Base-by-base conservation (phyloP, 345 rosid genomes). In the Passiflora organensis region DNA sequence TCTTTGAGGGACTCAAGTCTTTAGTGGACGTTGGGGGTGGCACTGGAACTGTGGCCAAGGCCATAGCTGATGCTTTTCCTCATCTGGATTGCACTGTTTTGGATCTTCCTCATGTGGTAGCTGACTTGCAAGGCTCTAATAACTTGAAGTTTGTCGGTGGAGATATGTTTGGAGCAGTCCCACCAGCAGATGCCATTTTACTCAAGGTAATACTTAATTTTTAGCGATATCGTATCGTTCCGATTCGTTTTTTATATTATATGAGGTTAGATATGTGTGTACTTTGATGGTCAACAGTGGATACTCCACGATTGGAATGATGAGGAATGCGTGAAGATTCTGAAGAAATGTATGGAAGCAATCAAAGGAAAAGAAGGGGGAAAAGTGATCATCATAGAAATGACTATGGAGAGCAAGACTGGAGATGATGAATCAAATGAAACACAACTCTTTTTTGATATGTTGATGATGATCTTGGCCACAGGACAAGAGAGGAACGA, bases 1-100 rank as follows among this genome's bases (percentile, higher is more conserved):
- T 72, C 0, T 68, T 64, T 14, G 51, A 64, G 10, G 67, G 65
- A n/a, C n/a, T n/a, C n/a, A n/a, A n/a, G n/a, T n/a, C n/a, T n/a
- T n/a, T 45, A 8, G 51, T 16, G 20, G 61, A 32, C 12, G n/a
- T n/a, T n/a, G n/a, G n/a, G n/a, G n/a, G n/a, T n/a, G n/a, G n/a
- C n/a, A n/a, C n/a, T n/a, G n/a, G n/a, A n/a, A n/a, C n/a, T n/a
- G n/a, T n/a, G n/a, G n/a, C n/a, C n/a, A n/a, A n/a, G n/a, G n/a
- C n/a, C n/a, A n/a, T n/a, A n/a, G n/a, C n/a, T n/a, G n/a, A n/a
- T n/a, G n/a, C n/a, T n/a, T n/a, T n/a, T n/a, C n/a, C n/a, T n/a
- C n/a, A n/a, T n/a, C n/a, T n/a, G n/a, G n/a, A n/a, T n/a, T n/a
- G n/a, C n/a, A n/a, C n/a, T n/a, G n/a, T n/a, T n/a, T n/a, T n/a